These are phyloP conservation scores for Theileria parva DNA, from an alignment of 169 alveolate genomes.

Conservation along the genomic window DNA sequence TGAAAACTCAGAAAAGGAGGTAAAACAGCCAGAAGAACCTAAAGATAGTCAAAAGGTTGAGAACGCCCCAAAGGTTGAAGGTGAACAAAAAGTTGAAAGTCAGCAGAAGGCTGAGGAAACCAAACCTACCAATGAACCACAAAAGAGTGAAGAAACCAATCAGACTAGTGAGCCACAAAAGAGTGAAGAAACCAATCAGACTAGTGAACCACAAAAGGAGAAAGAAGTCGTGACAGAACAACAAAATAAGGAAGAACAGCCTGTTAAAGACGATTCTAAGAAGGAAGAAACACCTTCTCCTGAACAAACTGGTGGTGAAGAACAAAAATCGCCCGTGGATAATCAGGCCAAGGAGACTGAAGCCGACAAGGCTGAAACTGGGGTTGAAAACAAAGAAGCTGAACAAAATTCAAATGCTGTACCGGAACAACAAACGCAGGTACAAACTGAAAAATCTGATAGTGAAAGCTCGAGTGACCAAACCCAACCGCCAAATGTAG, in stretches of 20 bases:
- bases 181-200: too few species aligned
- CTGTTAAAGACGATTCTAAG: neutral
- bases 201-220: too few species aligned
- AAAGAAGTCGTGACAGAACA: slow-evolving; percentile 9
- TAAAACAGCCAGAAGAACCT: too few species aligned
- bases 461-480: neutral
- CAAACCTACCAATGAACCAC: neutral
- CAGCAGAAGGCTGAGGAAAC: slow-evolving; percentile 22
- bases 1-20: too few species aligned
- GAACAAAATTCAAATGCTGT: neutral
- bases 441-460: neutral
- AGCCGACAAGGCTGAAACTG: neutral
- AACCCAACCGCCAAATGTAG: too few species aligned
- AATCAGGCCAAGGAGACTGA: neutral
- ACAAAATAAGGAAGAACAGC: slow-evolving; percentile 3
- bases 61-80: slow-evolving; percentile 7
- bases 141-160: too few species aligned
- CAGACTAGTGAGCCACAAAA: too few species aligned
- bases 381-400: neutral
- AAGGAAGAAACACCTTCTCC: neutral
- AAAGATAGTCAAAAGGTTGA: slow-evolving; percentile 8
- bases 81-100: too few species aligned
- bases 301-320: neutral
- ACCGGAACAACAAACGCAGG: neutral
- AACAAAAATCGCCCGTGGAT: neutral